These are phyloP conservation scores for Tolypocladium capitatum DNA, from an alignment of 2,329 filamentous ascomycete genomes.

Conservation along the genomic window DNA sequence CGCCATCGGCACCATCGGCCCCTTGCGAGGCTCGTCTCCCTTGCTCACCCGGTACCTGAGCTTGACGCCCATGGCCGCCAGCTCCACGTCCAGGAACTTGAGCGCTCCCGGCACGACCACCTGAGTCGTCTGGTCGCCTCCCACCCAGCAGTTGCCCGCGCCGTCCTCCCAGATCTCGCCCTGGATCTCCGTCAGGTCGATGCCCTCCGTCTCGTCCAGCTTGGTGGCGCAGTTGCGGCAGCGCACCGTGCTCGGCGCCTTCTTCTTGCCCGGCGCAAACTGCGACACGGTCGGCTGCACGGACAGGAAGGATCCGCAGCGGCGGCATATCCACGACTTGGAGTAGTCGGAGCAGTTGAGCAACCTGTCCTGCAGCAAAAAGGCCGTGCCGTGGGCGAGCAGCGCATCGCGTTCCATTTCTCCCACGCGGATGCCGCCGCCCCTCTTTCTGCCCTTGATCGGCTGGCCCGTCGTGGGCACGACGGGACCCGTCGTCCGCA, in stretches of 20 bases:
- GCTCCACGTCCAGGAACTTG: conserved; percentile 85
- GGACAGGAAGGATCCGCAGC: conserved; percentile 81
- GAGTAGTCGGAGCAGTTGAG: conserved; percentile 96
- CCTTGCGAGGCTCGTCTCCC: conserved; percentile 52
- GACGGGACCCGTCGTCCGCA: conserved; percentile 86
- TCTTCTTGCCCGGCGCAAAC: conserved; percentile 47
- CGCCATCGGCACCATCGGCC: conserved; percentile 30
- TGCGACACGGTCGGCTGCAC: conserved; percentile 66
- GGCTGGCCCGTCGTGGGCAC: conserved; percentile 86
- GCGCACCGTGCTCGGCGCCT: conserved; percentile 55
- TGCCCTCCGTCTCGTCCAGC: conserved; percentile 43
- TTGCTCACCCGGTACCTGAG: conserved; percentile 63
- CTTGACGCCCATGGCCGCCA: conserved; percentile 92
- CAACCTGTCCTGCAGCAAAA: conserved; percentile 84
- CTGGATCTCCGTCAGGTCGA: conserved; percentile 41
- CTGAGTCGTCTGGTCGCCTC: conserved; percentile 79
- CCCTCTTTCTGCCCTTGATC: conserved; percentile 91
- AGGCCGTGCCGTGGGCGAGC: conserved; percentile 88
- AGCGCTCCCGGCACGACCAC: conserved; percentile 89
- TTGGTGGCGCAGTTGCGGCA: conserved; percentile 64
- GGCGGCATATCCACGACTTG: conserved; percentile 76
- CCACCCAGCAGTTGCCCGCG: conserved; percentile 68
- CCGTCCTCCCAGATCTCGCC: conserved; percentile 90
- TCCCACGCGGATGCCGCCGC: conserved; percentile 95
- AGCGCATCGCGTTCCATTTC: conserved; percentile 98